Evolutionary conservation across 192 early-diverging fungal species (phyloP), one percentile per base, ranked within the genome.

Genomic region (Funneliformis mosseae): DNA sequence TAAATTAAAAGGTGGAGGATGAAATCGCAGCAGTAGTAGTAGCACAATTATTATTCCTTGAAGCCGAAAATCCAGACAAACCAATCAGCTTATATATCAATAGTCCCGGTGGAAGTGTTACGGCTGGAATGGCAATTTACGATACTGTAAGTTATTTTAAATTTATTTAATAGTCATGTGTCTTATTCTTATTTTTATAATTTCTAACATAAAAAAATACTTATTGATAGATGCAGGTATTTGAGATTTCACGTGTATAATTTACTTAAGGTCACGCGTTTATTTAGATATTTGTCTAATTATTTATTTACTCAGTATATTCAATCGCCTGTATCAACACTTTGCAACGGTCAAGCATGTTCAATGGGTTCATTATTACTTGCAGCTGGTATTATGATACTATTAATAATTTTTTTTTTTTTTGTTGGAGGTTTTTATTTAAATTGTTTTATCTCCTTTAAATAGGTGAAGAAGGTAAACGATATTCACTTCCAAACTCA

Each of bases 301-400:
- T 25, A 2, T 74, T 63, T 80, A 27, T 64, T 79, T 21, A 74
- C 27, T 59, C 21, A 99, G 91, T 98, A 98, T 74, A 96, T 99
- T 43, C 91, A 94, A 88, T 92, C 90, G 18, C 96, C 98, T 0
- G 96, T 99, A 0, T 90, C 94, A 23, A 99, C 98, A 10, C 85
- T 98, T 46, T 99, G 98, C 84, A 95, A 95, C 68, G 98, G 98
- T 25, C 98, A 99, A 86, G 97, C 98, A 5, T 97, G 96, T 79
- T 97, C 96, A 0, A 99, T 99, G 98, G 98, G 95, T 9, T 98
- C 97, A 63, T 87, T 99, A 68, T 88, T 99, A 14, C 83, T 99
- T 69, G 88, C 95, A 7, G 96, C 97, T 18, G 97, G 87, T 88
- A 84, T 46, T 73, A 27, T 48, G 3, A 62, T 27, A n/a, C n/a